Base-by-base conservation (phyloP, 176 grass and related monocot species). In the Canna indica region DNA sequence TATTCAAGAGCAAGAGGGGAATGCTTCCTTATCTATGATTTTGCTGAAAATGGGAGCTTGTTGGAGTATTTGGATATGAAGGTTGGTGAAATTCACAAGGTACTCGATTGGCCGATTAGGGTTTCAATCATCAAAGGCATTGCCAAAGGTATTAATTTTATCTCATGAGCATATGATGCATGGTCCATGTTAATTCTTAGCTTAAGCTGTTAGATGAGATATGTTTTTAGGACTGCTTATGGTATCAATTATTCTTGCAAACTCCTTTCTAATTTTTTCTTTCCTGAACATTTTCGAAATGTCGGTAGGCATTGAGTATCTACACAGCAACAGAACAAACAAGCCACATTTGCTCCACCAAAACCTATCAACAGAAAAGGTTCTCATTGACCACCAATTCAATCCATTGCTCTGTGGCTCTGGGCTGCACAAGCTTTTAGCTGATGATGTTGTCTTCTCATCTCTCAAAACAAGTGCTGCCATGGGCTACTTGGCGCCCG, bases 401-500 rank as follows among this genome's bases (percentile, higher is more conserved):
- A 83, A 75, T 60, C 89, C 94, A 7, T 69, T 90, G 46, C 83
- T 97, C 71, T 92, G 83, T 11, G 86, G 84, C 17, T 85, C 86
- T 0, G 89, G 88, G 57, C 69, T 97, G 75, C 79, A 87, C 84
- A 97, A 92, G 68, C 82, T 97, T 36, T 81, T 97, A 20, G 88
- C 90, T 0, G 94, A 97, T 38, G 94, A 97, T 73, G 77, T 83
- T 10, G 82, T 97, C 22, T 97, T 92, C 82, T 87, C 86, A 9
- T 83, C 79, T 64, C 82, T 97, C 73, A 97, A 97, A 76, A 78
- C 81, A 17, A 97, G 94, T 24, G 94, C 94, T 10, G 94, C 94
- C 80, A 97, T 97, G 94, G 94, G 94, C 15, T 97, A 90, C 90
- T 76, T 97, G 29, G 89, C 94, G 16, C 94, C 94, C 0, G 94